Evolutionary conservation across 1,284 basidiomycete species (phyloP), one percentile per base, ranked within the genome.

Genomic region (Nidula niveotomentosa): DNA sequence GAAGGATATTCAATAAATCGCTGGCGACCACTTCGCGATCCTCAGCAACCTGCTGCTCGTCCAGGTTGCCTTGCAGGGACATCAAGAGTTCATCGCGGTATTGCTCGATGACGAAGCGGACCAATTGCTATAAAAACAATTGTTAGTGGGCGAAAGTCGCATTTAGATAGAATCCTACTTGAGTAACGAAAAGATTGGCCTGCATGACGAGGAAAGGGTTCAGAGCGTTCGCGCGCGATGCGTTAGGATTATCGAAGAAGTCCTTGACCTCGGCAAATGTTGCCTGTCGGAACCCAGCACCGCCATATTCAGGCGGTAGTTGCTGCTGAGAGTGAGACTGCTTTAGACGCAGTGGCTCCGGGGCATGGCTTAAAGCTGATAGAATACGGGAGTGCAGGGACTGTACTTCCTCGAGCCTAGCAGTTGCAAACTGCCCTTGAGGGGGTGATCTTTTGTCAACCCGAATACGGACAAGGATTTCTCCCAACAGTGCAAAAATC

Each of bases 151-250:
- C 30, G 60, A 23, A 36, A 15, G 45, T 39, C 34, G 18, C 51
- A 18, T 12, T 44, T 34, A 30, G 49, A 52, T 23, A 41, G 49
- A 36, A 43, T 44, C 61, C 53, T 61, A 88, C 90, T 80, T 93
- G 91, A 12, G 92, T 94, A 58, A 94, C 92, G 65, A 90, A 94
- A 44, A 94, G 75, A 65, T 94, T 94, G 36, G 89, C 89, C 69
- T 94, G 92, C 81, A 93, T 91, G 48, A 94, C 92, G 45, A 93
- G 77, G 77, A 91, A 94, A 12, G 90, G 88, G 68, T 95, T 93
- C 54, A 90, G 79, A 0, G 91, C 91, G 62, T 91, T 90, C 52
- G 84, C 88, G 30, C 90, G 81, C 9, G 85, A 90, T 3, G 91
- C 90, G 59, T 91, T 90, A 13, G 93, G 91, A 65, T 94, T 91